A percentile compares a stretch with the other conserved stretches of the same genome.
Conservation (phyloP, 768 basidiomycete genomes). For the Phanerochaete sordida region DNA sequence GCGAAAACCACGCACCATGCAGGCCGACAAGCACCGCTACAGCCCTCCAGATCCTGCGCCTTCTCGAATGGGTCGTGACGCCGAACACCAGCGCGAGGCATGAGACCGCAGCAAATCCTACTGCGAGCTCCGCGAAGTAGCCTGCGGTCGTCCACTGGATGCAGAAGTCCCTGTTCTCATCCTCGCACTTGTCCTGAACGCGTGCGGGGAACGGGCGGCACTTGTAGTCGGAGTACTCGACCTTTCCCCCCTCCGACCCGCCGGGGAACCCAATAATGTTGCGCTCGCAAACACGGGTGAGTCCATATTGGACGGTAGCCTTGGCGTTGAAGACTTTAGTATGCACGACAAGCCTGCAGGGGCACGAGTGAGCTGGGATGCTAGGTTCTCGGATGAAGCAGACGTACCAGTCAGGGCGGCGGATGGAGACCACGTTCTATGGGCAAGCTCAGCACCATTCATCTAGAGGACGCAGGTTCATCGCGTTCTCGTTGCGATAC, state of each 20-base stretch:
- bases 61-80: conserved; percentile 66
- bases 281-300: conserved; percentile 55
- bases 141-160: conserved; percentile 68
- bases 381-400: conserved; percentile 8
- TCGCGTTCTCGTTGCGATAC: conserved; percentile 19
- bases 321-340: conserved; percentile 44
- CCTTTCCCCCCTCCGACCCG: conserved; percentile 35
- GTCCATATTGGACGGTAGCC: conserved; percentile 54
- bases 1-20: conserved; percentile 45
- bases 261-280: conserved; percentile 45
- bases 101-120: conserved; percentile 60
- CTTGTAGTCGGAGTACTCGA: conserved; percentile 51
- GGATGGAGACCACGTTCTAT: conserved; percentile 56
- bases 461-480: background rate
- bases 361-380: background rate
- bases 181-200: conserved; percentile 42
- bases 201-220: conserved; percentile 66
- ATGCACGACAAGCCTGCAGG: conserved; percentile 34
- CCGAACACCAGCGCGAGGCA: conserved; percentile 61
- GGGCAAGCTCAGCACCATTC: background rate
- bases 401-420: conserved; percentile 62
- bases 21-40: conserved; percentile 62
- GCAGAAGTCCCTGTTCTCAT: conserved; percentile 58
- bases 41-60: conserved; percentile 74
- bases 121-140: conserved; percentile 60